Base-by-base conservation (phyloP, 192 early-diverging fungal species). In the Coemansia sp. region DNA sequence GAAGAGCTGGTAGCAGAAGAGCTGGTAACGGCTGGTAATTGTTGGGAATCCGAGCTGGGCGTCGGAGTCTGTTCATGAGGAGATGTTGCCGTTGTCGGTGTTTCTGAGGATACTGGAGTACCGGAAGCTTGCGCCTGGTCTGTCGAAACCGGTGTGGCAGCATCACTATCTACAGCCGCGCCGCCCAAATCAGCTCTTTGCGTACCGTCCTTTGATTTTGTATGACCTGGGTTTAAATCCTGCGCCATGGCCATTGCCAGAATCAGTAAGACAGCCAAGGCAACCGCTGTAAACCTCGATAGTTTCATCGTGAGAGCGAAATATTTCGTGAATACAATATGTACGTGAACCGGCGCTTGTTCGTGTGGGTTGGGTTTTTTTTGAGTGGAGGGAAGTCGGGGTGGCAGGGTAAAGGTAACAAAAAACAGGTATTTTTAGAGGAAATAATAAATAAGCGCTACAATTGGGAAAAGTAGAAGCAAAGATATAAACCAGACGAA, bases 261-360 rank as follows among this genome's bases (percentile, higher is more conserved):
- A 23, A 60, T 55, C 5, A 60, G 34, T 26, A 67, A 20, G 0
- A 38, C 23, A 6, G 43, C 66, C 36, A 51, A 51, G 11, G 35
- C 26, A 10, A 16, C 44, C 34, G 49, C 4, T n/a, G 46, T 35
- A 23, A 57, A 24, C 8, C 56, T 20, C 20, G 66, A 55, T 60
- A 43, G 26, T n/a, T 46, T 58, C 66, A 67, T 67, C 21, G 16
- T 67, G n/a, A 55, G n/a, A 51, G 34, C 43, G 8, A 8, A 34
- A 20, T 38, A 20, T 18, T 21, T 23, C 51, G 51, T 53, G 23
- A 30, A 26, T 14, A 53, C 9, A 14, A 26, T 9, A 26, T 53
- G 23, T 53, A 26, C 51, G 51, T 53, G 8, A 26, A 15, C 24
- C 24, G 12, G 23, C 21, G 23, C 23, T 26, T 23, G n/a, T 20